Percentiles rank a stretch among this genome's conserved stretches.
Conservation (phyloP, 1,284 basidiomycete species). For the Cutaneotrichosporon sp. region DNA sequence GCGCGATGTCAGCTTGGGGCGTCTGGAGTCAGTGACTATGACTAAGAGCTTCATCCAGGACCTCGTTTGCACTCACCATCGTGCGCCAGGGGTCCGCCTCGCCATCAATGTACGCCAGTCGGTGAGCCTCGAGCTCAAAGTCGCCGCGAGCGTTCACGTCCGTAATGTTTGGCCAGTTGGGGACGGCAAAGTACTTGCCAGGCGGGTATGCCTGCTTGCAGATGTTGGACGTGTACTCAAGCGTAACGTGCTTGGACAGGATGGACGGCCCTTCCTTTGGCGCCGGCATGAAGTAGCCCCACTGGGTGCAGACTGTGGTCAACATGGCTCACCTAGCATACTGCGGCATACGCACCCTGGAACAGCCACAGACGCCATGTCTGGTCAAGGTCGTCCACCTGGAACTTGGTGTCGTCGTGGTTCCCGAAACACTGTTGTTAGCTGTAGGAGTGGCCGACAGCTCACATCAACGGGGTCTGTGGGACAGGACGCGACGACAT, state of each 20-base stretch:
- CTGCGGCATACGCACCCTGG: conserved; percentile 58
- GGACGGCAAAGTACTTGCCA: conserved; percentile 72
- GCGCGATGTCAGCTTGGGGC: conserved; percentile 77
- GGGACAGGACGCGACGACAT: conserved; percentile 65
- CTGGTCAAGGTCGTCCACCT: conserved; percentile 63
- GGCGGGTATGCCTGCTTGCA: conserved; percentile 81
- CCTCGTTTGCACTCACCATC: conserved; percentile 50
- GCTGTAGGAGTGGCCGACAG: conserved; percentile 4
- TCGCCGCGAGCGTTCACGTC: conserved; percentile 76
- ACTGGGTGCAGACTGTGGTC: conserved; percentile 69
- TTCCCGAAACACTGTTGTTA: conserved; percentile 77
- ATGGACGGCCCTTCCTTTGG: conserved; percentile 47
- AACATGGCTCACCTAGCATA: not conserved
- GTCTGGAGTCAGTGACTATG: conserved; percentile 57
- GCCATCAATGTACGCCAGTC: conserved; percentile 71
- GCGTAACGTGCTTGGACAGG: conserved; percentile 62
- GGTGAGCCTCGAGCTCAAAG: conserved; percentile 70
- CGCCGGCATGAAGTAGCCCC: conserved; percentile 76
- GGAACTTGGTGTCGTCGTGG: conserved; percentile 67
- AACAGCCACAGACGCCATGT: conserved; percentile 86
- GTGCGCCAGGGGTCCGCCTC: conserved; percentile 80
- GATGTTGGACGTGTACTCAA: conserved; percentile 76
- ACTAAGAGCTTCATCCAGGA: too few species aligned
- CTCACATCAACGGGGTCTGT: conserved; percentile 46
- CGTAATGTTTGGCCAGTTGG: conserved; percentile 71